Base-by-base conservation (phyloP, 768 basidiomycete species). In the Pleurotus tuoliensis region DNA sequence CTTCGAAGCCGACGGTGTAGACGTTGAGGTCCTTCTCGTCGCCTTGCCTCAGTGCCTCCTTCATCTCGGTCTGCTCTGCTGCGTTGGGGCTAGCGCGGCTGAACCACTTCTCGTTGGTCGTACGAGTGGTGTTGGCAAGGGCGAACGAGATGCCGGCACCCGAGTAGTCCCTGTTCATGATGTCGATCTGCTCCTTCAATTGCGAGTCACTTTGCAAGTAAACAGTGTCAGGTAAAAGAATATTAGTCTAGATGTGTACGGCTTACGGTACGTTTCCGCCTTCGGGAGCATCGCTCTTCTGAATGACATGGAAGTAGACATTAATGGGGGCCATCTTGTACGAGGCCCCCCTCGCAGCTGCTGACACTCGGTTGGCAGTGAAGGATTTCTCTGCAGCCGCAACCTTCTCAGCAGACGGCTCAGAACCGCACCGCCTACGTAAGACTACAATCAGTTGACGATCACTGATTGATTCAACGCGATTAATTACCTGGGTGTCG, bases 1-100 rank as follows among this genome's bases (percentile, higher is more conserved):
- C 67, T 20, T 47, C 61, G 68, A 78, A 76, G 70, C 80, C 79
- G 37, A 81, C 79, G 34, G 74, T 74, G 69, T 82, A 82, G 51
- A 82, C 70, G 56, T 81, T 82, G 56, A 83, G 71, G 47, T 69
- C 73, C 11, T 62, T 62, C 4, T 63, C 67, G 27, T 63, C 70
- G 47, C 82, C 80, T 51, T 67, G 41, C 43, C 80, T 73, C 25
- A 82, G 73, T 18, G 70, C 55, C 0, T 45, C 63, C 73, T 83
- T 83, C 80, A 83, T 82, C 12, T 67, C 66, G 7, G 70, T 77
- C 65, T 83, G 80, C 41, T 67, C 61, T 30, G 65, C 58, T 30
- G 62, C 61, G 18, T 56, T 58, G 6, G 75, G 76, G 5, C 70
- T 75, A 54, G 67, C 77, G 16, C 69, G 68, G 62, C 69, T 72